These are phyloP conservation scores for Acacia melanoxylon DNA, from an alignment of 306 rosid genomes.

Conservation along the genomic window DNA sequence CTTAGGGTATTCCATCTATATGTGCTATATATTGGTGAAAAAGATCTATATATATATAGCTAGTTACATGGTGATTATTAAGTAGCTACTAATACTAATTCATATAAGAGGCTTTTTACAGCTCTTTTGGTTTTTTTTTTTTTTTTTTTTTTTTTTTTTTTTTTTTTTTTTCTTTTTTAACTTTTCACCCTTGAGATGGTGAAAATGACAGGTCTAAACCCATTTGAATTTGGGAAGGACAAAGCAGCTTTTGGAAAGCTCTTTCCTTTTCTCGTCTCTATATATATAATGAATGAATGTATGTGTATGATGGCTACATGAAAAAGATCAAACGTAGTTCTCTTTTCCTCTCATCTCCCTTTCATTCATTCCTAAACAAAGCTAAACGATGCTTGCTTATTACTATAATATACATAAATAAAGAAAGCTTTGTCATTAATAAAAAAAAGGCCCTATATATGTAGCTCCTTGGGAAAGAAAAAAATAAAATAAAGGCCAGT, in stretches of 20 bases:
- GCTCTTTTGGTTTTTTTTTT: conserved; percentile 14
- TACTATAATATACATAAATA: not conserved
- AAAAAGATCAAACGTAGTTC: conserved; percentile 59
- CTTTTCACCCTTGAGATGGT: conserved; percentile 33
- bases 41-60: not conserved
- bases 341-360: conserved; percentile 47
- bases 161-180: conserved; percentile 9
- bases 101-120: conserved; percentile 37
- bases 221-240: conserved; percentile 49
- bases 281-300: conserved; percentile 34
- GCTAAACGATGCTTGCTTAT: conserved; percentile 18
- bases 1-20: conserved; percentile 36
- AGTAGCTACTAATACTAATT: not conserved
- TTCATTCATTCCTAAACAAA: conserved; percentile 49
- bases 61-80: not conserved
- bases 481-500: conserved; percentile 15
- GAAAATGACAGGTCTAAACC: conserved; percentile 55
- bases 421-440: conserved; percentile 15
- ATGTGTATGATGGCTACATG: conserved; percentile 51
- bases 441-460: conserved; percentile 24
- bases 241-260: conserved; percentile 66
- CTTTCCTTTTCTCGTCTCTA: conserved; percentile 40
- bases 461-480: conserved; percentile 19
- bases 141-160: conserved; percentile 14
- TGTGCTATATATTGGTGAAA: not conserved